Conservation (phyloP, 805 yeast genomes). For the Starmerella sp. region DNA sequence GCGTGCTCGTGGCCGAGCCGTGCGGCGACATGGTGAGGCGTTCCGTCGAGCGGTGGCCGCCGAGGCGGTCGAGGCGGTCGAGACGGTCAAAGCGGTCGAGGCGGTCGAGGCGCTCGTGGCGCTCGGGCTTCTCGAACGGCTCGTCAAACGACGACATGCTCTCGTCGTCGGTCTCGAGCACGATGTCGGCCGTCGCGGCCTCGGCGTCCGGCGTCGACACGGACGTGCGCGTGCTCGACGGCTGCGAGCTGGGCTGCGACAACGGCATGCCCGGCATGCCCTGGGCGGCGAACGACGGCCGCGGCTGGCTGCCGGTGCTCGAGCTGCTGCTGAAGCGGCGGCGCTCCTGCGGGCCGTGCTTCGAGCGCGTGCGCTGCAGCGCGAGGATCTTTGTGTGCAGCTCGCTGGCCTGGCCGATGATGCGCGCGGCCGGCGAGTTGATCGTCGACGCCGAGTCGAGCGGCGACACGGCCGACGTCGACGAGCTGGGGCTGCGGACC, state of each 20-base stretch:
- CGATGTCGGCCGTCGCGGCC: neutral
- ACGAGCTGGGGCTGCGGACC: slow-evolving; percentile 1
- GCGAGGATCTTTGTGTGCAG: slow-evolving; percentile 80
- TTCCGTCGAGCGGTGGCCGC: neutral
- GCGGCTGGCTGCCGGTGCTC: slow-evolving; percentile 6
- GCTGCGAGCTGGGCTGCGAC: slow-evolving; percentile 1
- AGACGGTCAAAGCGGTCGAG: neutral
- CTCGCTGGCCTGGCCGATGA: slow-evolving; percentile 39
- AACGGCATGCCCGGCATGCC: neutral
- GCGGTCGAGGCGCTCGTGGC: neutral
- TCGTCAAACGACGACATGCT: slow-evolving; percentile 1
- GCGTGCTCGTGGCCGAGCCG: neutral
- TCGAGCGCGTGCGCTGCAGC: slow-evolving; percentile 69
- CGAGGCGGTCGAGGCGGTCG: neutral
- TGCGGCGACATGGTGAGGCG: neutral
- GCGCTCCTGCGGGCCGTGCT: slow-evolving; percentile 23
- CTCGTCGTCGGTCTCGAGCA: slow-evolving; percentile 6
- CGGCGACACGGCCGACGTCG: slow-evolving; percentile 1
- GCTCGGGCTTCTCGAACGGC: slow-evolving; percentile 3
- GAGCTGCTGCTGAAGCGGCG: slow-evolving; percentile 21
- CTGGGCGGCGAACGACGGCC: slow-evolving; percentile 9
- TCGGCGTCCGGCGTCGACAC: slow-evolving; percentile 6
- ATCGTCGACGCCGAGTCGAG: slow-evolving; percentile 2
- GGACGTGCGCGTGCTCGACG: slow-evolving; percentile 4
- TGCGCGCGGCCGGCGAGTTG: slow-evolving; percentile 2